Evolutionary conservation across 768 basidiomycete species (phyloP).

Genomic region (Trametes maxima): DNA sequence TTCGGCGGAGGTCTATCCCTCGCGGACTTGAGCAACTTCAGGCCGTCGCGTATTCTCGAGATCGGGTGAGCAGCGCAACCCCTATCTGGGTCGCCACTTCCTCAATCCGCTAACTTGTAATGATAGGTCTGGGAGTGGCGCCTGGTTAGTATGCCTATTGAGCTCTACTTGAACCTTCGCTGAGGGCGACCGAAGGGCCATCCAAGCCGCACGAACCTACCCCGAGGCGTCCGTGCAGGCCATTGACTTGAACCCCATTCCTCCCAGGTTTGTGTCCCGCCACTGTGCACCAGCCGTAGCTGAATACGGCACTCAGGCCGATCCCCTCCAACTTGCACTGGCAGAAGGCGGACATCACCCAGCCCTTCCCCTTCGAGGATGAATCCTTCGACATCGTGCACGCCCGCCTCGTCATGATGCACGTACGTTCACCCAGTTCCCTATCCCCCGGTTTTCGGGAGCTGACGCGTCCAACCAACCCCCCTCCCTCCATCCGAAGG

Average conservation of each 20-base stretch:
- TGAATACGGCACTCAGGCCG: conserved; percentile 7
- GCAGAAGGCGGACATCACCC: conserved; percentile 23
- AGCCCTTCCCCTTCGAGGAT: conserved; percentile 27
- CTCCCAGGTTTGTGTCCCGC: background rate
- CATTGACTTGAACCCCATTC: background rate
- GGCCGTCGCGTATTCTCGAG: background rate
- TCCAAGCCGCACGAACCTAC: background rate
- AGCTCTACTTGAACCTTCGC: background rate
- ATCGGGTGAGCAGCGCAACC: background rate
- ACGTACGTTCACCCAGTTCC: conserved; percentile 18
- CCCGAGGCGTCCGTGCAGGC: background rate
- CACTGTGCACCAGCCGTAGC: background rate
- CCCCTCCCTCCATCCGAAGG: conserved; percentile 1
- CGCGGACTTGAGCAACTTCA: background rate
- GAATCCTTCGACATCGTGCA: conserved; percentile 32
- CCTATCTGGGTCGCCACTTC: too few relatives aligned
- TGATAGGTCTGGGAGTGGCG: background rate
- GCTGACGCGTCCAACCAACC: background rate
- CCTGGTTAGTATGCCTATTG: background rate
- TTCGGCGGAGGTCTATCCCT: background rate
- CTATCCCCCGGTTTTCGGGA: too few relatives aligned
- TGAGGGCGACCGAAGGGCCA: background rate
- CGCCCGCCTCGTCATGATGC: conserved; percentile 28
- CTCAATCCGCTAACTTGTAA: background rate
- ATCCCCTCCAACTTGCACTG: conserved; percentile 26